phyloP scores from a whole-genome alignment of 2,329 filamentous ascomycete species.

The Pezicula carpinea region DNA sequence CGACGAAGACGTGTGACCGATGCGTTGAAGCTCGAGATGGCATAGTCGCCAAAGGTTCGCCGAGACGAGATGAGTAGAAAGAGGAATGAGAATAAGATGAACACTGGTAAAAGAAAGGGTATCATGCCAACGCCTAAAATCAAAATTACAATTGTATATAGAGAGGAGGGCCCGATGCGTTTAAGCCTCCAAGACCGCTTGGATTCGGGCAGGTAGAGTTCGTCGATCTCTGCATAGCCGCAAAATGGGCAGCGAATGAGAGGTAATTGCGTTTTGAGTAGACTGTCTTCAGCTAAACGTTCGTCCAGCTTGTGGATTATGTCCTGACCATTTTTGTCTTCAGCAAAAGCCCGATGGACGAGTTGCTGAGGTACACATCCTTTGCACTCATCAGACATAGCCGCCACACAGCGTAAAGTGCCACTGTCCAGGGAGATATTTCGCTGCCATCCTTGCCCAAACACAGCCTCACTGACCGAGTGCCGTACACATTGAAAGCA shows the following conservation, averaged over 20 bases:
- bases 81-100: constrained; percentile 42
- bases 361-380: constrained; percentile 69
- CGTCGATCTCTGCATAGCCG: constrained; percentile 83
- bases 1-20: constrained; percentile 65
- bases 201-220: constrained; percentile 58
- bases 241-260: constrained; percentile 88
- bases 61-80: constrained; percentile 40
- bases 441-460: constrained; percentile 86
- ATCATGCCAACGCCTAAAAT: constrained; percentile 50
- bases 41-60: constrained; percentile 36
- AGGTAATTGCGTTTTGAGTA: constrained; percentile 68
- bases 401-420: constrained; percentile 79
- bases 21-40: constrained; percentile 45
- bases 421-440: constrained; percentile 70
- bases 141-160: constrained; percentile 34
- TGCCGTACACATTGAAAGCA: constrained; percentile 80
- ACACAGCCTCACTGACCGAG: constrained; percentile 80
- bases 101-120: constrained; percentile 49
- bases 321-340: constrained; percentile 65
- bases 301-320: constrained; percentile 73
- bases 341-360: constrained; percentile 66
- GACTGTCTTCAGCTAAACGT: constrained; percentile 69
- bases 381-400: constrained; percentile 63
- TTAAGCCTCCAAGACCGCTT: constrained; percentile 54
- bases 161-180: constrained; percentile 36